Evolutionary conservation across 345 rosid genomes (phyloP), one percentile per base, ranked within the genome.

Genomic region (Aquilaria sinensis): DNA sequence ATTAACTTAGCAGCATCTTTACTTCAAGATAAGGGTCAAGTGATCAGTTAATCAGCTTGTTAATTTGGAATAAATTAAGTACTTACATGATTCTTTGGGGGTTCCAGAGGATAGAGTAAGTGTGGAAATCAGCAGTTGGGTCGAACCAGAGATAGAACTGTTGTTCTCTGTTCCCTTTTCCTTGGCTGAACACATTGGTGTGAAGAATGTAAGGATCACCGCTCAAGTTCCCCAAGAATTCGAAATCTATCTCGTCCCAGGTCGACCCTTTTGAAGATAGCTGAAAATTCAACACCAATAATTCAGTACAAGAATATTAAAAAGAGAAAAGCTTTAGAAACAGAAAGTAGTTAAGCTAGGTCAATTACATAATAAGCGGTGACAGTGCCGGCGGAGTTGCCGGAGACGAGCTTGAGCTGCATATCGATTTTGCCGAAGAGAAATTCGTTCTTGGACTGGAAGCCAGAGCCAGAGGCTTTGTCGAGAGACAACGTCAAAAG

Each of bases 221-320:
- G 63, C 79, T 76, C 29, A 76, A 63, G 57, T 83, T 83, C 16
- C 87, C 89, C 74, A 86, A 67, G 75, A 86, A 86, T 63, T 86
- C 89, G 3, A 81, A 86, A 67, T 83, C 89, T 46, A 86, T 83
- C 72, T 83, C 92, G 57, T 86, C 89, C 82, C 89, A 82, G 2
- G 81, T 60, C 9, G 85, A 71, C 54, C 87, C 92, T 63, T 76
- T 64, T 1, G 89, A 86, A 14, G 79, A 71, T 49, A 86, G 66
- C 86, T 83, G 70, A 64, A 59, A 12, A 51, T 10, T 1, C 5
- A 61, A 4, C 43, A 37, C 43, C 23, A 16, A 16, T 16, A 16
- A 16, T 16, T 16, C 23, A 16, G 23, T 16, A 16, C 23, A 16
- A 16, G 23, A 16, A 16, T 16, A 16, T 16, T 16, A 5, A 37